phyloP scores from a whole-genome alignment of 2,329 filamentous ascomycete genomes.

The Eutypella sp. region DNA sequence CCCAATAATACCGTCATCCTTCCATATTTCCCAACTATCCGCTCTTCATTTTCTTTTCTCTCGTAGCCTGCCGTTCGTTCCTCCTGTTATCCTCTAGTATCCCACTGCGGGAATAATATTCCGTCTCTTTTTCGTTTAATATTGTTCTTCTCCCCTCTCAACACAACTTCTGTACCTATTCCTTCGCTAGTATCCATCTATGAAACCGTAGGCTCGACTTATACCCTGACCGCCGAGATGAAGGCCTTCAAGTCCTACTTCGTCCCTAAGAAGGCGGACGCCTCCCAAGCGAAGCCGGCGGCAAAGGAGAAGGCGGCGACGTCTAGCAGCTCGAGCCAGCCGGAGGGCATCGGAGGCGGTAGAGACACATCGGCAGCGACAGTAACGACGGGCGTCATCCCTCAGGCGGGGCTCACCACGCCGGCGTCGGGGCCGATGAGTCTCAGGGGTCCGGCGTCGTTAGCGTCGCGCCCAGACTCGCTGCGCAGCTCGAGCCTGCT shows the following conservation, averaged over 20 bases:
- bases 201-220: too few relatives aligned
- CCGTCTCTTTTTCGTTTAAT: too few relatives aligned
- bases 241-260: slow-evolving; percentile 30
- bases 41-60: not conserved
- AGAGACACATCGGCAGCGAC: too few relatives aligned
- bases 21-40: not conserved
- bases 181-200: slow-evolving; percentile 7
- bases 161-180: not conserved
- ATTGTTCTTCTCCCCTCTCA: too few relatives aligned
- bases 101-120: not conserved
- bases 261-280: slow-evolving; percentile 19
- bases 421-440: slow-evolving; percentile 2
- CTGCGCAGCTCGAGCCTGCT: slow-evolving; percentile 21
- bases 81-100: not conserved
- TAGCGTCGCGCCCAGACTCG: slow-evolving; percentile 8
- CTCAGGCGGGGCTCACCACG: too few relatives aligned
- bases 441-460: too few relatives aligned
- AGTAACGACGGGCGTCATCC: too few relatives aligned
- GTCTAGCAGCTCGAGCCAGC: too few relatives aligned
- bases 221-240: slow-evolving; percentile 18
- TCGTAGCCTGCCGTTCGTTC: not conserved
- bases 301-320: slow-evolving; percentile 9
- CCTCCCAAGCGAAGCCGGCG: slow-evolving; percentile 11
- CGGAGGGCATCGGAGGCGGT: too few relatives aligned
- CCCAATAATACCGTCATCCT: too few relatives aligned